phyloP scores from a whole-genome alignment of 768 basidiomycete genomes.

The Gyrodon lividus region DNA sequence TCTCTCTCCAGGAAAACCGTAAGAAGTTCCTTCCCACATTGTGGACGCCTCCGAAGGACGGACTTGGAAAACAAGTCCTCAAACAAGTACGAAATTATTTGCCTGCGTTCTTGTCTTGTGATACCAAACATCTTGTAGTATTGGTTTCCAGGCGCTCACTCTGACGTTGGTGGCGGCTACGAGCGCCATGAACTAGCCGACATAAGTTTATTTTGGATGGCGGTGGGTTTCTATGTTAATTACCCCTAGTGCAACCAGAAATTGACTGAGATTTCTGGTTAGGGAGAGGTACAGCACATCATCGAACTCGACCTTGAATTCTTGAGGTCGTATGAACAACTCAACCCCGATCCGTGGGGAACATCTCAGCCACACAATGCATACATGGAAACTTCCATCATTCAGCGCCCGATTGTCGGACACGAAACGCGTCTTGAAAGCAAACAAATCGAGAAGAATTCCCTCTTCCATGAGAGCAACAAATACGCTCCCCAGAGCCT shows the following conservation, averaged over 20 bases:
- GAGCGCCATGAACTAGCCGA: conserved; percentile 13
- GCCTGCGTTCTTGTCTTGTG: not conserved
- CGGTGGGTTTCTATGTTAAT: not conserved
- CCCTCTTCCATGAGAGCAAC: conserved; percentile 4
- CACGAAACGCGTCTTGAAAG: conserved; percentile 6
- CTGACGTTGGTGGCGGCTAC: conserved; percentile 18
- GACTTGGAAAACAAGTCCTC: conserved; percentile 4
- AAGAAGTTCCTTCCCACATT: conserved; percentile 23
- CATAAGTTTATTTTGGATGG: conserved; percentile 25
- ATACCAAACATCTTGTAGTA: conserved; percentile 10
- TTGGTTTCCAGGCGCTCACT: conserved; percentile 29
- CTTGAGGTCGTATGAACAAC: conserved; percentile 1
- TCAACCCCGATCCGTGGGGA: conserved; percentile 1
- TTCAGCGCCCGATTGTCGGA: not conserved
- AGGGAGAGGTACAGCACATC: conserved; percentile 3
- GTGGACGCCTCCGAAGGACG: conserved; percentile 9
- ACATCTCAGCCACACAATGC: conserved; percentile 7
- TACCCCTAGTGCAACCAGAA: not conserved
- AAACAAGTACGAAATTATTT: conserved; percentile 8
- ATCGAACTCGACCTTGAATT: conserved; percentile 3
- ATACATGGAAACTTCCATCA: not conserved
- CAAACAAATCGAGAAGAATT: not conserved
- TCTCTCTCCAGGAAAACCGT: conserved; percentile 27
- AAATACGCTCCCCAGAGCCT: conserved; percentile 1
- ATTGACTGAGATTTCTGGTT: not conserved